Base-by-base conservation (phyloP, 495 filamentous ascomycete genomes). In the Aspergillus wentii region DNA sequence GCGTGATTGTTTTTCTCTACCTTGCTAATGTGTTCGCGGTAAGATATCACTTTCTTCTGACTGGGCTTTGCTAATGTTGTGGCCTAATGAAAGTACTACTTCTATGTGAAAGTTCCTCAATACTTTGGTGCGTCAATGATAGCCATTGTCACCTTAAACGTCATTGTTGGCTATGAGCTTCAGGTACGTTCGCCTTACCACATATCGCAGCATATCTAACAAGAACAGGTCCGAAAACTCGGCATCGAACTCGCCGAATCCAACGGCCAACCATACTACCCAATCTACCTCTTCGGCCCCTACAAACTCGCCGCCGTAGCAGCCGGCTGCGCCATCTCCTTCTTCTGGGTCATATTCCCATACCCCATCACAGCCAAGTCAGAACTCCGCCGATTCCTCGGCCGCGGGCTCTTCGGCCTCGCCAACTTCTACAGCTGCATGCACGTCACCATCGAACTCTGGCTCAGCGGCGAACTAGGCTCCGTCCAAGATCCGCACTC, bases 301-400 rank as follows among this genome's bases (percentile, higher is more conserved):
- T 84, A 85, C 55, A 73, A 86, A 17, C 67, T 89, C 0, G 83
- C 82, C 8, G 79, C 75, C 4, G 79, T 88, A 1, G 69, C 74
- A 1, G 82, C 72, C 7, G 85, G 85, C 26, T 72, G 83, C 44
- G 62, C 78, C 0, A 76, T 88, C 8, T 83, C 83, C 9, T 88
- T 85, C 46, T 69, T 89, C 46, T 88, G 84, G 80, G 86, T 85
- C 0, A 74, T 89, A 41, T 82, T 88, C 51, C 85, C 85, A 0
- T 84, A 77, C 35, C 83, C 84, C 0, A 68, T 86, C 22, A 80
- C 79, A 0, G 83, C 86, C 11, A 76, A 85, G 17, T 81, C 78
- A 1, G 72, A 75, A 49, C 62, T 88, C 1, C 71, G 86, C 2
- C 71, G 76, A 38, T 75, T 79, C 21, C 66, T 88, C 0, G 82